Percentiles rank a stretch among this genome's conserved stretches.
Evolutionary conservation across 2,329 filamentous ascomycete species (phyloP).

Genomic region (Aspergillus amoenus): DNA sequence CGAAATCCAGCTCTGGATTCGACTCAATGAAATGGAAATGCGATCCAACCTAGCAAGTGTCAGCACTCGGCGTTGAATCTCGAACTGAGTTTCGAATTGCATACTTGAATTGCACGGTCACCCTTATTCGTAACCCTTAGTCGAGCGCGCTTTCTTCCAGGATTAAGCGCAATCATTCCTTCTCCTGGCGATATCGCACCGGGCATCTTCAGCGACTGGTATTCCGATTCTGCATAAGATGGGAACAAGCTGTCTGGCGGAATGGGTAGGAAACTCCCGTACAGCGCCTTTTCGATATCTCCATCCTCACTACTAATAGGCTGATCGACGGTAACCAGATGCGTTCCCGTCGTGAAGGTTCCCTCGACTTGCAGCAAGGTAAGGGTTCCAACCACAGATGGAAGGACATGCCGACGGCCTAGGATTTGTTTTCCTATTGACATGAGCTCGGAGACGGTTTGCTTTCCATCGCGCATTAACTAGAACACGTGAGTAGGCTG

Average conservation of each 20-base stretch:
- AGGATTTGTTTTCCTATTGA: conserved; percentile 86
- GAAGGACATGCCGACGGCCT: conserved; percentile 85
- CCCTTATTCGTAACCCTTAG: conserved; percentile 81
- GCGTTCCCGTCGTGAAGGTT: conserved; percentile 86
- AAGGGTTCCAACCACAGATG: conserved; percentile 75
- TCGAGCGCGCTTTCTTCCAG: conserved; percentile 69
- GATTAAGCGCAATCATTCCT: conserved; percentile 68
- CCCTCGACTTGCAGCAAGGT: conserved; percentile 89
- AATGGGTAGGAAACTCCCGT: conserved; percentile 85
- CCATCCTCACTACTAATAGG: conserved; percentile 85
- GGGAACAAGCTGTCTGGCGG: conserved; percentile 70
- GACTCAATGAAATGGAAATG: conserved; percentile 96
- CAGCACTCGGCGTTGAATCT: no score
- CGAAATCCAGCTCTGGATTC: conserved; percentile 88
- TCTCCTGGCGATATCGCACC: conserved; percentile 76
- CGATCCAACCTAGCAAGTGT: conserved; percentile 65
- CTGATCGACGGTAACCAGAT: conserved; percentile 90
- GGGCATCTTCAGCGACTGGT: conserved; percentile 67
- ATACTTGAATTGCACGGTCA: conserved; percentile 71
- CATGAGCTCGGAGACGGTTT: conserved; percentile 93
- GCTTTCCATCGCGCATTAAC: conserved; percentile 93
- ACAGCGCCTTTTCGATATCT: conserved; percentile 80
- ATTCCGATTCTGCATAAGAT: conserved; percentile 59
- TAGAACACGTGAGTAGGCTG: conserved; percentile 26
- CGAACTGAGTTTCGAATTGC: no score